Evolutionary conservation across 495 filamentous ascomycete species (phyloP).

Genomic region (Cenococcum geophilum): DNA sequence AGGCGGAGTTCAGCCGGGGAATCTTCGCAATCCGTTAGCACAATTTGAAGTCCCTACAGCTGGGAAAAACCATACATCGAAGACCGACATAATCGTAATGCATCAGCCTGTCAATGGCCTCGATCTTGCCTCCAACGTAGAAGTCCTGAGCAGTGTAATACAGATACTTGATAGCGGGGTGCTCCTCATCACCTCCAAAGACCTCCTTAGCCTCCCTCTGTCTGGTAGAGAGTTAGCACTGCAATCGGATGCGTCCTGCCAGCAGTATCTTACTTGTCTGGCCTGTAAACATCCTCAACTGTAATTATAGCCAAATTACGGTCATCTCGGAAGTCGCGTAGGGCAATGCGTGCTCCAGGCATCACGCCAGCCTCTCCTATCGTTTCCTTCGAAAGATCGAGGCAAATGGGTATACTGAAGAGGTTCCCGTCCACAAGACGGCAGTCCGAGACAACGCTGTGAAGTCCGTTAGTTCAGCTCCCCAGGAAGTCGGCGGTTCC

Average conservation of each 20-base stretch:
- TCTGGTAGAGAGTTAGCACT: slow-evolving; percentile 48
- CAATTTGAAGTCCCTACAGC: not conserved
- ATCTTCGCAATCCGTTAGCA: slow-evolving; percentile 47
- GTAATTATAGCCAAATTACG: slow-evolving; percentile 92
- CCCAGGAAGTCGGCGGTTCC: not conserved
- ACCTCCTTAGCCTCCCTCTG: slow-evolving; percentile 83
- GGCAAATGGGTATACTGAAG: slow-evolving; percentile 94
- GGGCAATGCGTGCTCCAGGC: slow-evolving; percentile 71
- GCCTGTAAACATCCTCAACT: slow-evolving; percentile 91
- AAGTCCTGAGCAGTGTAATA: slow-evolving; percentile 72
- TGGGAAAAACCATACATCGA: slow-evolving; percentile 58
- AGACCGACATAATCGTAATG: slow-evolving; percentile 99
- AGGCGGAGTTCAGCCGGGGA: slow-evolving; percentile 89
- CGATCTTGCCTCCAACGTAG: slow-evolving; percentile 91
- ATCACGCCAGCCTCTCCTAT: slow-evolving; percentile 69
- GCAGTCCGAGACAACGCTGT: slow-evolving; percentile 80
- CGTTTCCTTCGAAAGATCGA: slow-evolving; percentile 69
- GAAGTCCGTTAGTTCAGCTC: slow-evolving; percentile 8
- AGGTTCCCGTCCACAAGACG: slow-evolving; percentile 84
- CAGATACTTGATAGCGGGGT: slow-evolving; percentile 88
- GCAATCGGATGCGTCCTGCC: not conserved
- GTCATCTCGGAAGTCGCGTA: slow-evolving; percentile 95
- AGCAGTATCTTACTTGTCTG: slow-evolving; percentile 71
- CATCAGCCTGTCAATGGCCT: slow-evolving; percentile 87
- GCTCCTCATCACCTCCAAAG: slow-evolving; percentile 88